Conservation (phyloP, 129 eudicot species). For the Centrapalus pauciflorus region DNA sequence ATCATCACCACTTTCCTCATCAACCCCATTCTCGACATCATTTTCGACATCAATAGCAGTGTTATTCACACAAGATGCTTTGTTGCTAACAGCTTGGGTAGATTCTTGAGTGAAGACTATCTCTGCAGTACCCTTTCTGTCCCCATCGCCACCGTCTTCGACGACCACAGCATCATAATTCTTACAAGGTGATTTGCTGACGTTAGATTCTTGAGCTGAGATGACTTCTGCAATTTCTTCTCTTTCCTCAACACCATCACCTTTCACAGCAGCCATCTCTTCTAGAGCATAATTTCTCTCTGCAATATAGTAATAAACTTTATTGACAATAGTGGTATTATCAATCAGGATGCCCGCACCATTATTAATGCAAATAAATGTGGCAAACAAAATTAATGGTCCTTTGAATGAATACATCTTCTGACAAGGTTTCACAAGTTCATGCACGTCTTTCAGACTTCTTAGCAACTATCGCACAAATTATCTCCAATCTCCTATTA, state of each 20-base stretch:
- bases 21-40: constrained; percentile 10
- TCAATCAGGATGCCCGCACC: constrained; percentile 10
- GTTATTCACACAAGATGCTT: not conserved
- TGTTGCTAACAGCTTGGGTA: constrained; percentile 10
- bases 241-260: not conserved
- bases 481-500: not conserved
- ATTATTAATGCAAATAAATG: not conserved
- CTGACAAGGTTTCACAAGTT: not conserved
- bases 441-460: constrained; percentile 7
- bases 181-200: constrained; percentile 17
- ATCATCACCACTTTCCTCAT: constrained; percentile 7
- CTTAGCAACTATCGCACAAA: constrained; percentile 7
- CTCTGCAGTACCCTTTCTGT: constrained; percentile 15
- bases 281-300: constrained; percentile 15
- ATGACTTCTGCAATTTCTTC: constrained; percentile 5
- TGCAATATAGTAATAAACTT: constrained; percentile 16
- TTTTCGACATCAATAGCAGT: constrained; percentile 13
- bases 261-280: constrained; percentile 11
- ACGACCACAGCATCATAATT: constrained; percentile 1
- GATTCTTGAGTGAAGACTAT: constrained; percentile 3
- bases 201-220: constrained; percentile 10
- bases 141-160: constrained; percentile 11
- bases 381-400: not conserved
- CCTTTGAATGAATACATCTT: constrained; percentile 12
- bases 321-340: constrained; percentile 7